These are phyloP conservation scores for Metschnikowia lochheadii DNA, from an alignment of 805 yeast species.

Conservation along the genomic window DNA sequence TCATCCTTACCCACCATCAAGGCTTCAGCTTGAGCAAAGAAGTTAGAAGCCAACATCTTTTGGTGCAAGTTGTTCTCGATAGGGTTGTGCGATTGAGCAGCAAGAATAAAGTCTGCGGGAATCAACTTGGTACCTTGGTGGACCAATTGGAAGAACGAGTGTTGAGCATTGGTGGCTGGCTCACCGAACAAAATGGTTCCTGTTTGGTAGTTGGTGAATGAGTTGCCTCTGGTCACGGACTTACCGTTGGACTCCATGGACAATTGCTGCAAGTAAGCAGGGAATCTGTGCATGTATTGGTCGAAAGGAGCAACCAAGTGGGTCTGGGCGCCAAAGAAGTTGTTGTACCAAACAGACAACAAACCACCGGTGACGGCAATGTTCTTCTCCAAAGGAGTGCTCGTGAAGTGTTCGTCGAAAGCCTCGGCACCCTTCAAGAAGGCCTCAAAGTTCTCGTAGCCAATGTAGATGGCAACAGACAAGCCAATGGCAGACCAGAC, in stretches of 20 bases:
- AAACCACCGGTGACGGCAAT: conserved; percentile 93
- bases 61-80: conserved; percentile 92
- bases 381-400: conserved; percentile 83
- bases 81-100: conserved; percentile 98
- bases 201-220: conserved; percentile 89
- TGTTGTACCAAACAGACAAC: conserved; percentile 96
- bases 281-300: conserved; percentile 98
- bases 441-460: conserved; percentile 87
- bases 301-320: conserved; percentile 98
- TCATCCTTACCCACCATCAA: conserved; percentile 92
- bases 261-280: conserved; percentile 97
- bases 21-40: conserved; percentile 97
- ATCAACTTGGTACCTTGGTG: conserved; percentile 98
- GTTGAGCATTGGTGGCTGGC: conserved; percentile 98
- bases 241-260: conserved; percentile 99
- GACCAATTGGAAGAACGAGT: conserved; percentile 98
- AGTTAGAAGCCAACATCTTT: conserved; percentile 97
- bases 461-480: conserved; percentile 91
- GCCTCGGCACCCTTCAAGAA: conserved; percentile 98
- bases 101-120: conserved; percentile 94
- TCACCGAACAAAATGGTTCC: conserved; percentile 96
- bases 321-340: conserved; percentile 97
- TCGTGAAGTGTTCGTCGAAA: conserved; percentile 83
- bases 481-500: conserved; percentile 99
- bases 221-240: conserved; percentile 89